phyloP scores from a whole-genome alignment of 2,329 filamentous ascomycete species.

The Fusarium pilosicola region DNA sequence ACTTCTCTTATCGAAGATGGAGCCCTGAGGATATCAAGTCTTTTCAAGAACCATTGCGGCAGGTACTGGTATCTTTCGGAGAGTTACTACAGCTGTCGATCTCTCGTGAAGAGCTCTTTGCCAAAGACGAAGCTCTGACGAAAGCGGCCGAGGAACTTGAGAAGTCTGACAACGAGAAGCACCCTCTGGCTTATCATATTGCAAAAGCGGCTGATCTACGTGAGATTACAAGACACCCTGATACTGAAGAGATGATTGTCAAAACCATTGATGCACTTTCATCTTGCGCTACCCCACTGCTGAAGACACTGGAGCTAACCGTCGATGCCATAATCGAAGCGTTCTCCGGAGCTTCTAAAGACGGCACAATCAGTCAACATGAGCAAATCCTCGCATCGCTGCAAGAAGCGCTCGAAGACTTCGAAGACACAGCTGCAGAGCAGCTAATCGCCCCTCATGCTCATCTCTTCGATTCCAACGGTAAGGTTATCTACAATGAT shows the following conservation, averaged over 20 bases:
- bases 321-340: neutral
- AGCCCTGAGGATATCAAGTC: constrained; percentile 15
- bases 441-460: constrained; percentile 3
- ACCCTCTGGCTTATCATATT: constrained; percentile 12
- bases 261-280: neutral
- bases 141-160: constrained; percentile 11
- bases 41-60: constrained; percentile 5
- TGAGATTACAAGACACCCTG: constrained; percentile 1
- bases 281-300: neutral
- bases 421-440: constrained; percentile 10
- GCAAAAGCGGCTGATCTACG: constrained; percentile 13
- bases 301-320: neutral
- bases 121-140: constrained; percentile 4
- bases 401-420: constrained; percentile 8
- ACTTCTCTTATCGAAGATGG: constrained; percentile 13
- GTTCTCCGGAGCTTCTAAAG: neutral
- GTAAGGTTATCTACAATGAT: constrained; percentile 1
- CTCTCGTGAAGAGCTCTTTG: constrained; percentile 11
- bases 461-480: constrained; percentile 8
- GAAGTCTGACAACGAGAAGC: constrained; percentile 10
- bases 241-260: constrained; percentile 14
- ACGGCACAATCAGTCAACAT: neutral
- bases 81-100: constrained; percentile 6
- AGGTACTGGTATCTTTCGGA: neutral
- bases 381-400: neutral